Evolutionary conservation across 2,329 filamentous ascomycete genomes (phyloP).

Genomic region (Diaporthe humulicola): DNA sequence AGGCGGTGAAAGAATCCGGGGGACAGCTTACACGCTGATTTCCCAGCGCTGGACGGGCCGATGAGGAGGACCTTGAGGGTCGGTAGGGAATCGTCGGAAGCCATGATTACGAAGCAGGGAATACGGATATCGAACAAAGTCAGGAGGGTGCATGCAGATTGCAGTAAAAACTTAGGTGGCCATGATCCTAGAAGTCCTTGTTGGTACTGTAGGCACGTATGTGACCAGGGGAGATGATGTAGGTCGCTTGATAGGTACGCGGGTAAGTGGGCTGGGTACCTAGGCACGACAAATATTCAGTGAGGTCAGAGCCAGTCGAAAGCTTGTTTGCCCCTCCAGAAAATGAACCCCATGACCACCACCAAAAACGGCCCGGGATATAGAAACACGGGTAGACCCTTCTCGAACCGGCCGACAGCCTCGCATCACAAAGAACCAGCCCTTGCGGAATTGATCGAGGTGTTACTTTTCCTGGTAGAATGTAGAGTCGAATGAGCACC

Average conservation of each 20-base stretch:
- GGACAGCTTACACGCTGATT: slow-evolving; percentile 63
- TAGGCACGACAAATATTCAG: slow-evolving; percentile 17
- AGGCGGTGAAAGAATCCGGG: slow-evolving; percentile 3
- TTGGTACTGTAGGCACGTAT: neutral
- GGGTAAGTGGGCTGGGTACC: slow-evolving; percentile 16
- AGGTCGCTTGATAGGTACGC: too few species aligned
- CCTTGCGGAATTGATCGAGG: neutral
- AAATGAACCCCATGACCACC: slow-evolving; percentile 33
- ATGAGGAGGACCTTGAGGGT: slow-evolving; percentile 68
- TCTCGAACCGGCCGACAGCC: neutral
- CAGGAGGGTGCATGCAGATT: neutral
- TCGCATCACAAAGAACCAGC: neutral
- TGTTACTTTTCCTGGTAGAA: neutral
- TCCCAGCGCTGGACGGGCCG: slow-evolving; percentile 68
- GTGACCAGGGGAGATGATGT: slow-evolving; percentile 16
- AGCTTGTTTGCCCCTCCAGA: slow-evolving; percentile 31
- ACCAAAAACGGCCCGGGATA: slow-evolving; percentile 3
- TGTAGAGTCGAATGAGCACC: neutral
- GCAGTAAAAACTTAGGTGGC: neutral
- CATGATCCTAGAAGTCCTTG: neutral
- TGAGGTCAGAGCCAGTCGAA: slow-evolving; percentile 36
- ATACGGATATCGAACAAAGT: neutral
- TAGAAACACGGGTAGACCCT: slow-evolving; percentile 2
- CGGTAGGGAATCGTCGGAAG: slow-evolving; percentile 61
- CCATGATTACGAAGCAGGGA: slow-evolving; percentile 48